Evolutionary conservation across 768 basidiomycete species (phyloP), one percentile per base, ranked within the genome.

Genomic region (Lyophyllum semitale): DNA sequence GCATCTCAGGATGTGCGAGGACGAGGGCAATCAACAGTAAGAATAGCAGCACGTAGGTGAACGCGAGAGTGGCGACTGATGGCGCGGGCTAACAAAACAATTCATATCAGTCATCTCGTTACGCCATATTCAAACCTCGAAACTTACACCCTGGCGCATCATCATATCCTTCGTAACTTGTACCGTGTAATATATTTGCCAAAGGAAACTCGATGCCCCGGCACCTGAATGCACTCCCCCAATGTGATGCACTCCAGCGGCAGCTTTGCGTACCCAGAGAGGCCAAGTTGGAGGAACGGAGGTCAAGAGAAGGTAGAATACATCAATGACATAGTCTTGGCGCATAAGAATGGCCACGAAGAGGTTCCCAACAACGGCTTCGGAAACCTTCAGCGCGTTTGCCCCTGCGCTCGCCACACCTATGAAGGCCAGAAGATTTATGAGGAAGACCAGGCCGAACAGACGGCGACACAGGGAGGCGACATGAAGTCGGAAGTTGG

Each of bases 171-270:
- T 76, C 0, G 84, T 84, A 1, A 80, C 81, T 59, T 80, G 77
- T 15, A 66, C 78, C 27, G 79, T 74, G 60, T 82, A 80, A 2
- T 79, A 65, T 32, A 75, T 70, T 23, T 84, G 64, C 84, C 84
- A 85, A 0, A 83, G 68, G 1, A 79, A 65, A 2, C 80, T 82
- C 18, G 82, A 82, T 17, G 79, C 73, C 8, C 78, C 83, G 61
- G 76, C 79, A n/a, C 83, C 83, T 12, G 81, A 83, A 62, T 85
- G 84, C 25, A 84, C 68, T 59, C 84, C 84, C 18, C 83, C 83
- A 37, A 84, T 83, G 50, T 83, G 80, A 56, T 84, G 84, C 0
- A 84, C 83, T 37, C 82, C 72, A 22, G 81, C 84, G 59, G 75
- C 77, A 20, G 81, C 68, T 26, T 80, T 73, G 45, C 84, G 77